Base-by-base conservation (phyloP, 768 basidiomycete genomes). In the Cystobasidiopsis lactophilus region DNA sequence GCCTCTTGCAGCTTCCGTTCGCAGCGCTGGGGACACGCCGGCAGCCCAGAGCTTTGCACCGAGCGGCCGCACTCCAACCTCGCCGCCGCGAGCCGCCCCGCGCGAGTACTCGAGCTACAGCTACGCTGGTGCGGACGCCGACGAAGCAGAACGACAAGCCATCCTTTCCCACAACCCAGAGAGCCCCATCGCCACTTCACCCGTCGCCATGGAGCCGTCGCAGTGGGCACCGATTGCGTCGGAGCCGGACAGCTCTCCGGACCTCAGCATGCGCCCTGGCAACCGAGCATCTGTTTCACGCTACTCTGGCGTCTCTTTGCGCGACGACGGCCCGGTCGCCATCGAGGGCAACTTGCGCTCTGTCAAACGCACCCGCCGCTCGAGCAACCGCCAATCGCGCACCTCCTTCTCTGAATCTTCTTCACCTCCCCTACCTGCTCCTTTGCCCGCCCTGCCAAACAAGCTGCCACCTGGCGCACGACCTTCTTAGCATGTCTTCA, bases 301-400 rank as follows among this genome's bases (percentile, higher is more conserved):
- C 33, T 50, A 35, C 19, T 10, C n/a, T 11, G 49, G 49, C 35
- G 49, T 50, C 19, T 50, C 49, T 19, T 21, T 50, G 18, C 31
- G 49, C 4, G 49, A 50, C 19, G 49, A 50, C 21, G 49, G 49
- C 4, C 49, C 49, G 18, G 49, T 50, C 16, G 31, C 49, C 29
- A 14, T 26, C 18, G 23, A 23, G 26, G 45, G 45, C 40, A 19
- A 19, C 29, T 47, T 47, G 11, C 18, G 14, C 21, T 4, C 23
- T 13, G 45, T 47, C 16, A 4, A 47, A 26, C 23, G 45, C 21
- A 47, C 45, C 10, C 23, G 45, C 16, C 45, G 45, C 24, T 27
- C 14, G 29, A n/a, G 33, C 33, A 35, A 7, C 9, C 33, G 33
- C 9, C 9, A 7, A 16, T 35, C 33, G 9, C 33, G 33, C 16